Conservation (phyloP, 106 monocot species). For the Phalaenopsis equestris region DNA sequence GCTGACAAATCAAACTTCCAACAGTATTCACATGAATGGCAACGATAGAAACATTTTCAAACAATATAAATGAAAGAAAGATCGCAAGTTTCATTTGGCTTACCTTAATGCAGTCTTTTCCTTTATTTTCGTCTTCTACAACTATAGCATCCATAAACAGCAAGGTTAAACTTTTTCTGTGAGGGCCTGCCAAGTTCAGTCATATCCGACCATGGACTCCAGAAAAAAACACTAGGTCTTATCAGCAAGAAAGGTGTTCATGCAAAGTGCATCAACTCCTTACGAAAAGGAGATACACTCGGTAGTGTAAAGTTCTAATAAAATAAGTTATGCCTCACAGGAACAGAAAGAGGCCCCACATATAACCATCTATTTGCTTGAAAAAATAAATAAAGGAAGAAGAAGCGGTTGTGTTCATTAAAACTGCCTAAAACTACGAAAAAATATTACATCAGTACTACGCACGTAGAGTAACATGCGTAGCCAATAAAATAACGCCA, state of each 20-base stretch:
- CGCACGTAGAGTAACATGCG: too few species aligned
- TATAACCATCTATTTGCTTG: too few species aligned
- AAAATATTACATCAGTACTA: too few species aligned
- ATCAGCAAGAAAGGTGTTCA: neutral
- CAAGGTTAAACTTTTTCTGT: conserved; percentile 86
- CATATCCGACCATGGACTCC: conserved; percentile 94
- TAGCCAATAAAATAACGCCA: too few species aligned
- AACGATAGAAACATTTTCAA: neutral
- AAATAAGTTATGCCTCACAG: too few species aligned
- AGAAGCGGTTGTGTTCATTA: too few species aligned
- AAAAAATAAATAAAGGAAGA: too few species aligned
- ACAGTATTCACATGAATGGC: neutral
- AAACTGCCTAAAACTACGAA: too few species aligned
- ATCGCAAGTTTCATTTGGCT: neutral
- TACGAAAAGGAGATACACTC: neutral
- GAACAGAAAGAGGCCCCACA: too few species aligned
- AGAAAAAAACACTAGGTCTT: conserved; percentile 27
- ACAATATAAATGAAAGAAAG: neutral
- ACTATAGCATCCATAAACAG: conserved; percentile 99
- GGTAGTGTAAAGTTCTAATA: too few species aligned
- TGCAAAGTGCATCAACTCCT: neutral
- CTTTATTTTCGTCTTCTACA: conserved; percentile 93
- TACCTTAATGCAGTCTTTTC: conserved; percentile 99
- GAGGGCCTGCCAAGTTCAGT: conserved; percentile 90
- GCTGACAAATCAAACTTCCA: neutral